A percentile compares a stretch with the other conserved stretches of the same genome.
Evolutionary conservation across 805 yeast genomes (phyloP).

Genomic region (Monosporozyma yasuniensis): DNA sequence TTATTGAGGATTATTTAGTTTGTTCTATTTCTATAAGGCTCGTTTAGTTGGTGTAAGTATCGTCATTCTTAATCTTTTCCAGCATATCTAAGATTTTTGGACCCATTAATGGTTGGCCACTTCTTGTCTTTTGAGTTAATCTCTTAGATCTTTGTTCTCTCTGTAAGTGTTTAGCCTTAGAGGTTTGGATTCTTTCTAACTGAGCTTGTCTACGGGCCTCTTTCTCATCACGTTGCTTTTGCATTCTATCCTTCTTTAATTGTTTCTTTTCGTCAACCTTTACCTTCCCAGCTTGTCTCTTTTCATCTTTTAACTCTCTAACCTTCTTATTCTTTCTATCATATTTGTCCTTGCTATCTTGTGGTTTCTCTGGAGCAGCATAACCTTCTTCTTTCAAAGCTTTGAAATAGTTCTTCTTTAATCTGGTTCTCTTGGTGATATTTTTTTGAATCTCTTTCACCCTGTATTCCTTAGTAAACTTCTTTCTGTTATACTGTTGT

Average conservation of each 20-base stretch:
- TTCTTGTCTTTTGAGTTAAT: slow-evolving; percentile 47
- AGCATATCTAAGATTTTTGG: slow-evolving; percentile 73
- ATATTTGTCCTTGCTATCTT: background rate
- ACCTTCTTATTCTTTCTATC: slow-evolving; percentile 11
- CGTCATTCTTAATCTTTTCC: slow-evolving; percentile 60
- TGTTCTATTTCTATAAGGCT: background rate
- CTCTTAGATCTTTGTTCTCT: slow-evolving; percentile 38
- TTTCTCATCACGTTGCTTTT: slow-evolving; percentile 23
- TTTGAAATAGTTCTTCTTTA: slow-evolving; percentile 75
- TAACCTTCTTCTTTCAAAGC: slow-evolving; percentile 65
- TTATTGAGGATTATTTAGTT: background rate
- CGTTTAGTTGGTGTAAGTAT: slow-evolving; percentile 21
- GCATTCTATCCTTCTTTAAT: slow-evolving; percentile 31
- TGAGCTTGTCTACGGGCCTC: slow-evolving; percentile 38
- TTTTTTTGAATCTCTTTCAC: slow-evolving; percentile 68
- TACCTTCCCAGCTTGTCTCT: slow-evolving; percentile 18
- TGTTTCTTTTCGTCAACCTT: slow-evolving; percentile 31
- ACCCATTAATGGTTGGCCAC: slow-evolving; percentile 88
- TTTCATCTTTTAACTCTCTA: slow-evolving; percentile 17
- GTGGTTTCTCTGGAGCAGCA: slow-evolving; percentile 37
- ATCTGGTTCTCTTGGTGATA: slow-evolving; percentile 68
- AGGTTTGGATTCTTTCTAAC: slow-evolving; percentile 28
- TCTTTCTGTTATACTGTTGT: slow-evolving; percentile 24
- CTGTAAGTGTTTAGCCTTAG: slow-evolving; percentile 33
- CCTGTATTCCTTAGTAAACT: slow-evolving; percentile 32